Conservation (phyloP, 345 rosid genomes). For the Eucalyptus pauciflora region DNA sequence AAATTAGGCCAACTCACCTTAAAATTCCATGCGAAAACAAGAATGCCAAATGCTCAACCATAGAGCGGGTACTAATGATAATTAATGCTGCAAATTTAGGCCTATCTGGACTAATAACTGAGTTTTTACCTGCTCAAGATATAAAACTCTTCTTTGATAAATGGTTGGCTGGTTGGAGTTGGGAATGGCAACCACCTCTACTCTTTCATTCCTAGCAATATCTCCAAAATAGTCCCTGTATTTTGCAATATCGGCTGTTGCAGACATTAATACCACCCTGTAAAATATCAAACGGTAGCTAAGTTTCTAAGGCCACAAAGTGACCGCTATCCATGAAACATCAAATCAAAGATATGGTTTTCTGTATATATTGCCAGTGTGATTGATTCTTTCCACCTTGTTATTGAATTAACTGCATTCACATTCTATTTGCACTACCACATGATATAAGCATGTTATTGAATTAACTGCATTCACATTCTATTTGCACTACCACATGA, state of each 20-base stretch:
- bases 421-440: background rate
- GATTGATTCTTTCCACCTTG: background rate
- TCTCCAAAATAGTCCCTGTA: slow-evolving; percentile 83
- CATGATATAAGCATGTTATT: background rate
- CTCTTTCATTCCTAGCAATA: slow-evolving; percentile 82
- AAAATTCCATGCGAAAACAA: background rate
- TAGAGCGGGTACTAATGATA: background rate
- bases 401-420: background rate
- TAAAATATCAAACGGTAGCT: background rate
- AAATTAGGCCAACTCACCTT: background rate
- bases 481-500: background rate
- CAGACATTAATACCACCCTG: slow-evolving; percentile 97
- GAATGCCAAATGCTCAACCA: background rate
- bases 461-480: background rate
- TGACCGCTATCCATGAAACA: background rate
- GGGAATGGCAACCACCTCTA: slow-evolving; percentile 87
- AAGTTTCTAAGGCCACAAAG: background rate
- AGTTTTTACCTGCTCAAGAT: slow-evolving; percentile 71
- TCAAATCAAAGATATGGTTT: background rate
- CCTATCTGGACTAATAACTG: background rate
- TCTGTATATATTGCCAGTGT: background rate
- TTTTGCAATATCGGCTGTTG: slow-evolving; percentile 80
- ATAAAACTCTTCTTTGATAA: slow-evolving; percentile 56
- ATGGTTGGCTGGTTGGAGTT: slow-evolving; percentile 44
- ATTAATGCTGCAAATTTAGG: background rate